Percentiles rank a stretch among this genome's conserved stretches.
phyloP scores from a whole-genome alignment of 1,139 yeast species.

The Eremothecium sinecaudum region DNA sequence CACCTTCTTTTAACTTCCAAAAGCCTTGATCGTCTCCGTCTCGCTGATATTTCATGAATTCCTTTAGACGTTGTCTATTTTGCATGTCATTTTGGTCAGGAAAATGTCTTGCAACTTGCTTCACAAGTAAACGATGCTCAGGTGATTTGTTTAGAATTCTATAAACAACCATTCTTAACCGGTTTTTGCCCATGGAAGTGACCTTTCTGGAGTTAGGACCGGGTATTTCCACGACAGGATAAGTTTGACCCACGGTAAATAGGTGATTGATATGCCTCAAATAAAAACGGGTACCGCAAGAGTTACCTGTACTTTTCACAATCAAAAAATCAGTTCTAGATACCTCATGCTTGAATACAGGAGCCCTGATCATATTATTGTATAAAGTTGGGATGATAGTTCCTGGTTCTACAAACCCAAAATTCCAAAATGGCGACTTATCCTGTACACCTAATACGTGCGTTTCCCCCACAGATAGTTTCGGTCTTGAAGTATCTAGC shows the following conservation, averaged over 20 bases:
- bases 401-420: slow-evolving; percentile 94
- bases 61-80: slow-evolving; percentile 87
- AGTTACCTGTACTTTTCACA: slow-evolving; percentile 73
- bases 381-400: slow-evolving; percentile 88
- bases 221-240: slow-evolving; percentile 91
- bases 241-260: slow-evolving; percentile 85
- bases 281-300: slow-evolving; percentile 46
- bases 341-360: slow-evolving; percentile 79
- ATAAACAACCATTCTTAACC: slow-evolving; percentile 88
- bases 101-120: slow-evolving; percentile 83
- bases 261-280: slow-evolving; percentile 60
- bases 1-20: slow-evolving; percentile 81
- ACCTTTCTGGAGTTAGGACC: slow-evolving; percentile 97
- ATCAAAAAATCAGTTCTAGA: slow-evolving; percentile 72
- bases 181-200: slow-evolving; percentile 82
- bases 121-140: slow-evolving; percentile 68
- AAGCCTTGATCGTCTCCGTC: slow-evolving; percentile 91
- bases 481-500: slow-evolving; percentile 81
- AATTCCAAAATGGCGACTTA: slow-evolving; percentile 96
- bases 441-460: slow-evolving; percentile 93
- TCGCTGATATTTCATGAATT: slow-evolving; percentile 95
- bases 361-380: slow-evolving; percentile 87
- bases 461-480: slow-evolving; percentile 85
- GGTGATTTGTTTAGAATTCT: slow-evolving; percentile 75
- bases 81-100: slow-evolving; percentile 98